Evolutionary conservation across 225 moss, liverwort and hornwort genomes (phyloP), one percentile per base, ranked within the genome.

Genomic region (Lunularia cruciata): DNA sequence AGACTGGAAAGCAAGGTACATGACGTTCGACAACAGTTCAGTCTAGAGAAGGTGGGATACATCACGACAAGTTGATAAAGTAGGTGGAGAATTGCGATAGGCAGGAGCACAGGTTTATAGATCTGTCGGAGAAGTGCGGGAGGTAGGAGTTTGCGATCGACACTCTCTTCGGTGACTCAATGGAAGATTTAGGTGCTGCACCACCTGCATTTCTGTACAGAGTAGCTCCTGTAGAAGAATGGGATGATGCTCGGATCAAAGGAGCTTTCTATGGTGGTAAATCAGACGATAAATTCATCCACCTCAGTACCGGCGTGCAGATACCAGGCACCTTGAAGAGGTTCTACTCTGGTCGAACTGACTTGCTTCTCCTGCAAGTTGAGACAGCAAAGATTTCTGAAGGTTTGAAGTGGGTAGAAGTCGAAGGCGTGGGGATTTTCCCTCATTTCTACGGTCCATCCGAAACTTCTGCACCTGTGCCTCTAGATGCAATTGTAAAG

Each of bases 251-350:
- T 5, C 77, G 83, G 64, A 65, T 62, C 47, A 67, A 68, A 2
- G 73, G 83, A 36, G 75, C 48, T 15, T 77, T 85, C 70, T 68
- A 39, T 19, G 89, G 89, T 11, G 81, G 89, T 1, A 42, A 78
- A 40, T 63, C 84, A 20, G 89, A 89, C 68, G 48, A 60, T 11
- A 71, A 80, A 30, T 87, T 67, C 77, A 81, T 89, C 59, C 89
- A 89, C 72, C 81, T 89, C 28, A 89, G 89, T 57, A 85, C 79
- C 35, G 68, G 73, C 48, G 42, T 68, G 16, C 89, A 89, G 86
- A 77, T 89, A 55, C 47, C 62, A 13, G 71, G 71, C 43, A 83
- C 81, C 18, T 81, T 89, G 39, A 53, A 78, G 37, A 56, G 79
- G 52, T 89, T 89, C 71, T 87, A 64, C 60, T 66, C 65, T 31